These are phyloP conservation scores for Hylodesmum podocarpum DNA, from an alignment of 306 rosid genomes.

Conservation along the genomic window DNA sequence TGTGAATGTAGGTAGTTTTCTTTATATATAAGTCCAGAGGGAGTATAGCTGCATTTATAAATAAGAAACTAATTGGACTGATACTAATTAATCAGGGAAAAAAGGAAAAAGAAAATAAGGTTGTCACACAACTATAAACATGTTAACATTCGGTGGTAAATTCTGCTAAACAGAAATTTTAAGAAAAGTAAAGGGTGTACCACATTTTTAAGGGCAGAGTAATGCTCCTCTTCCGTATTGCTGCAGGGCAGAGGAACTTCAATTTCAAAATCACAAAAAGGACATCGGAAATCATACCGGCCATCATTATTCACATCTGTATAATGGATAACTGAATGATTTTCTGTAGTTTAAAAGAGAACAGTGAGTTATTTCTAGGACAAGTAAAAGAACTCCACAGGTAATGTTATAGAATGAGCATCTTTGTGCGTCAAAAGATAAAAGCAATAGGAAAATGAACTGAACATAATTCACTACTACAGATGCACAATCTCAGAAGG, in stretches of 20 bases:
- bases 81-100: not conserved
- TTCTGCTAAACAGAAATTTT: not conserved
- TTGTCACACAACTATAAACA: not conserved
- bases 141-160: not conserved
- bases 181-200: conserved; percentile 43
- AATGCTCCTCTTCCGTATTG: conserved; percentile 84
- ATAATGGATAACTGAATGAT: conserved; percentile 38
- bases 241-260: conserved; percentile 58
- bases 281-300: conserved; percentile 63
- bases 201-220: conserved; percentile 66
- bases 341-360: conserved; percentile 38
- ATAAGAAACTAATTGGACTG: not conserved
- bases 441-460: not conserved
- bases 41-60: not conserved
- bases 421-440: not conserved
- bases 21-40: too few relatives aligned
- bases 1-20: too few relatives aligned
- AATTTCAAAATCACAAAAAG: conserved; percentile 83
- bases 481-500: not conserved
- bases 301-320: conserved; percentile 68
- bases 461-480: not conserved
- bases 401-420: not conserved
- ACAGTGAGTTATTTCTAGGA: conserved; percentile 14
- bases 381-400: conserved; percentile 2
- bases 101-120: not conserved